These are phyloP conservation scores for Pleurotus ostreatus DNA, from an alignment of 768 basidiomycete genomes.

Conservation along the genomic window DNA sequence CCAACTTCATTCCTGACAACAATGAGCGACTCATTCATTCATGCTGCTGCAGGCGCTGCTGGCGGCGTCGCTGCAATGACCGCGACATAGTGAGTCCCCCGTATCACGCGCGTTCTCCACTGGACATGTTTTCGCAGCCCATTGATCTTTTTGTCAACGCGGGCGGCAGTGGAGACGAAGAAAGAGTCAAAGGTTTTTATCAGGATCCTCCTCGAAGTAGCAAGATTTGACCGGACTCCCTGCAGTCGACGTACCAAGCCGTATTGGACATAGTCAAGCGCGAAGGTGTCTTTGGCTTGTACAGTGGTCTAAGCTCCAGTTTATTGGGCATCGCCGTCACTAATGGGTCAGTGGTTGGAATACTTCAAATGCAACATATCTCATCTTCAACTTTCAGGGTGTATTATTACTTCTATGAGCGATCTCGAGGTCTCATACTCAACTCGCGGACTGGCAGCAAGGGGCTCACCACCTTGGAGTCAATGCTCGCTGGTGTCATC, in stretches of 20 bases:
- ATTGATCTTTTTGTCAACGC: constrained; percentile 86
- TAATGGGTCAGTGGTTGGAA: constrained; percentile 59
- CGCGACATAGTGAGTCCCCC: constrained; percentile 66
- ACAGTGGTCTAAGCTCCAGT: constrained; percentile 82
- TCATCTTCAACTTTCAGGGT: constrained; percentile 44
- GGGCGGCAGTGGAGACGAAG: constrained; percentile 88
- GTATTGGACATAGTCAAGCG: constrained; percentile 73
- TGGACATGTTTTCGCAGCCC: constrained; percentile 49
- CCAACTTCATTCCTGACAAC: constrained; percentile 1
- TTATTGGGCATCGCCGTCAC: constrained; percentile 90
- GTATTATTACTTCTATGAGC: constrained; percentile 92
- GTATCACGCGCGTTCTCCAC: background rate
- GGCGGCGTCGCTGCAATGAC: constrained; percentile 91
- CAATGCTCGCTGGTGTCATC: constrained; percentile 82
- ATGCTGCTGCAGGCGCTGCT: constrained; percentile 83
- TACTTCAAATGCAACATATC: background rate
- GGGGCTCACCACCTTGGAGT: constrained; percentile 80
- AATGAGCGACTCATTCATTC: constrained; percentile 80
- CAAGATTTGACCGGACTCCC: too few species aligned
- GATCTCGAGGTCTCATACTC: constrained; percentile 55
- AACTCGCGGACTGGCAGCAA: constrained; percentile 55
- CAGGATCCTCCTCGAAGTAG: too few species aligned
- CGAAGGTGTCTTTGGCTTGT: constrained; percentile 83
- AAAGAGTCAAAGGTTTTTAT: constrained; percentile 62
- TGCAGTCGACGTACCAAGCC: constrained; percentile 60